A percentile compares a stretch with the other conserved stretches of the same genome.
phyloP scores from a whole-genome alignment of 345 rosid species.

The Bretschneidera sinensis region DNA sequence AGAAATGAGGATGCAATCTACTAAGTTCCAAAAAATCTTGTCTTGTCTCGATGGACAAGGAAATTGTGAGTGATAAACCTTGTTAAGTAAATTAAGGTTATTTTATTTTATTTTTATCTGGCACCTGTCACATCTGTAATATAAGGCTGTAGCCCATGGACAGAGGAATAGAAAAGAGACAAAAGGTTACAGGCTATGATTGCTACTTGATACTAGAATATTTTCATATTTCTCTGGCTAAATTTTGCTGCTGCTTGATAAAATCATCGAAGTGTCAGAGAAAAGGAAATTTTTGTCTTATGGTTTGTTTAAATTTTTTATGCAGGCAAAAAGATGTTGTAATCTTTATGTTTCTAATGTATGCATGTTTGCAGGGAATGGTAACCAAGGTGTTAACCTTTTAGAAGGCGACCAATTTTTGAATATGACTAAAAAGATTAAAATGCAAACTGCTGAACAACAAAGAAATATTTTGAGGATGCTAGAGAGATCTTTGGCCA shows the following conservation, averaged over 20 bases:
- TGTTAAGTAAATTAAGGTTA: neutral
- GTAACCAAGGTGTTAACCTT: slow-evolving; percentile 23
- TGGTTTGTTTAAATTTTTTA: neutral
- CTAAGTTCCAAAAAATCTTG: slow-evolving; percentile 46
- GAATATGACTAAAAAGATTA: slow-evolving; percentile 40
- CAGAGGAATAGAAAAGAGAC: neutral
- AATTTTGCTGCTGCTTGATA: slow-evolving; percentile 5
- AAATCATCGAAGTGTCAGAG: neutral
- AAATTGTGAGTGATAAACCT: slow-evolving; percentile 40
- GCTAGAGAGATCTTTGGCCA: slow-evolving; percentile 93
- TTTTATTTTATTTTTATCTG: neutral
- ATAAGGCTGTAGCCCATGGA: too few relatives aligned
- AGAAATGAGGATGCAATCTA: slow-evolving; percentile 64
- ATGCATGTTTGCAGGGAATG: slow-evolving; percentile 41
- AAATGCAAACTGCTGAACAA: slow-evolving; percentile 79
- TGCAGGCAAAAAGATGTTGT: neutral
- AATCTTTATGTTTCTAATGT: slow-evolving; percentile 7
- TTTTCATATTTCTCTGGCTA: slow-evolving; percentile 7
- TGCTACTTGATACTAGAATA: neutral
- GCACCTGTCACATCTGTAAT: neutral
- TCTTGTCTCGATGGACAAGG: slow-evolving; percentile 36
- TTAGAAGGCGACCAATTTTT: slow-evolving; percentile 37
- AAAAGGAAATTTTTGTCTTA: slow-evolving; percentile 7
- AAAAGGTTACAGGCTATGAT: neutral
- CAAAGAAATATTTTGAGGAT: slow-evolving; percentile 73